phyloP scores from a whole-genome alignment of 2,329 filamentous ascomycete genomes.

The Ophiocordyceps camponoti-rufipedis region DNA sequence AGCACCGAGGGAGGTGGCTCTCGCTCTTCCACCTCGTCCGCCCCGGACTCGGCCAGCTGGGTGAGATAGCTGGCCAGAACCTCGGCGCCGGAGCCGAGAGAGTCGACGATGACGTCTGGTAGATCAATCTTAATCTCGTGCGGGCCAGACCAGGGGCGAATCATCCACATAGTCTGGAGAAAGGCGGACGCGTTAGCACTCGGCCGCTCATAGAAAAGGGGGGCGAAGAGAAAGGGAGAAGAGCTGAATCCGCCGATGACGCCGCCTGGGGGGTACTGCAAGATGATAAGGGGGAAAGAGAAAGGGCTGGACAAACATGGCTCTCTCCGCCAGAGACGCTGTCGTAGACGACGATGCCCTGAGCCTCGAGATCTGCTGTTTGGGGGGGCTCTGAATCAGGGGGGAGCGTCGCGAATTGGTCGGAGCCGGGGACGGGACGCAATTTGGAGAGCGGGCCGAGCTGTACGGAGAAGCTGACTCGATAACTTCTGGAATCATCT shows the following conservation, averaged over 20 bases:
- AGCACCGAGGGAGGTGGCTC: slow-evolving; percentile 76
- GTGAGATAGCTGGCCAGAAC: slow-evolving; percentile 89
- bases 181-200: slow-evolving; percentile 1
- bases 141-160: slow-evolving; percentile 74
- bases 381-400: slow-evolving; percentile 16
- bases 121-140: slow-evolving; percentile 93
- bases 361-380: slow-evolving; percentile 69
- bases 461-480: slow-evolving; percentile 62
- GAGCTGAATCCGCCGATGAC: too few relatives aligned
- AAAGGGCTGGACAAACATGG: slow-evolving; percentile 46
- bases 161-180: slow-evolving; percentile 94
- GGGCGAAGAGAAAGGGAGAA: too few relatives aligned
- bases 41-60: slow-evolving; percentile 64
- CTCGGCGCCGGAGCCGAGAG: slow-evolving; percentile 84
- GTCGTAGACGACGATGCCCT: slow-evolving; percentile 97
- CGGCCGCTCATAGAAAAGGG: background rate
- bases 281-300: background rate
- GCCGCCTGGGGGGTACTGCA: too few relatives aligned
- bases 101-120: slow-evolving; percentile 74
- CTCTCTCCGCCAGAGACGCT: slow-evolving; percentile 69
- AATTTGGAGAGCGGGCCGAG: slow-evolving; percentile 54
- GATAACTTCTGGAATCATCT: slow-evolving; percentile 83
- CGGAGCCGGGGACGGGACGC: slow-evolving; percentile 20
- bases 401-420: slow-evolving; percentile 14
- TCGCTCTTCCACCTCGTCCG: slow-evolving; percentile 56